These are phyloP conservation scores for Punica granatum DNA, from an alignment of 345 rosid genomes.

Conservation along the genomic window DNA sequence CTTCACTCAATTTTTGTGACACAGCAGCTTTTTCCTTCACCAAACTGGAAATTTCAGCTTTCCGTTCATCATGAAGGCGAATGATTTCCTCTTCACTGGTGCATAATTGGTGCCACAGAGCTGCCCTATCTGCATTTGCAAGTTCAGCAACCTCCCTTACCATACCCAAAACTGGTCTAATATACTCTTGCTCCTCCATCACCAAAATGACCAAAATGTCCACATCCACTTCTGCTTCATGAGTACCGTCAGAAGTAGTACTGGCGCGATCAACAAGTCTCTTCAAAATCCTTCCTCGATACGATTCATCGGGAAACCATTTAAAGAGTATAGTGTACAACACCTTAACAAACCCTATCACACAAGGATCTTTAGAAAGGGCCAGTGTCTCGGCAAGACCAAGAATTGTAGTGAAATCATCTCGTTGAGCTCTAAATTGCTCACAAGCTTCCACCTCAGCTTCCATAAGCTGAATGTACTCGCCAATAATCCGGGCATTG, in stretches of 20 bases:
- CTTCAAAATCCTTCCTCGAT: constrained; percentile 66
- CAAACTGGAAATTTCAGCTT: constrained; percentile 57
- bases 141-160: constrained; percentile 81
- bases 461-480: constrained; percentile 46
- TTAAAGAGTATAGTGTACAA: constrained; percentile 75
- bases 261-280: constrained; percentile 86
- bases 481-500: constrained; percentile 41
- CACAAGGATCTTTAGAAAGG: constrained; percentile 58
- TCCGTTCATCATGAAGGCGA: constrained; percentile 59
- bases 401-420: constrained; percentile 70
- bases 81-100: constrained; percentile 75
- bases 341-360: constrained; percentile 78
- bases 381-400: constrained; percentile 92
- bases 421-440: constrained; percentile 49
- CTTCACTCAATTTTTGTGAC: constrained; percentile 65
- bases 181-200: constrained; percentile 75
- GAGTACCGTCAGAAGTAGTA: constrained; percentile 49
- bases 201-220: constrained; percentile 77
- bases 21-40: constrained; percentile 55
- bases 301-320: constrained; percentile 79
- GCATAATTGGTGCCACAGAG: constrained; percentile 87
- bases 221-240: constrained; percentile 60
- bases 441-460: constrained; percentile 64
- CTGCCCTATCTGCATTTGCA: constrained; percentile 87
- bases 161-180: constrained; percentile 70